Conservation (phyloP, 331 rosid genomes). For the Malus hybrid region DNA sequence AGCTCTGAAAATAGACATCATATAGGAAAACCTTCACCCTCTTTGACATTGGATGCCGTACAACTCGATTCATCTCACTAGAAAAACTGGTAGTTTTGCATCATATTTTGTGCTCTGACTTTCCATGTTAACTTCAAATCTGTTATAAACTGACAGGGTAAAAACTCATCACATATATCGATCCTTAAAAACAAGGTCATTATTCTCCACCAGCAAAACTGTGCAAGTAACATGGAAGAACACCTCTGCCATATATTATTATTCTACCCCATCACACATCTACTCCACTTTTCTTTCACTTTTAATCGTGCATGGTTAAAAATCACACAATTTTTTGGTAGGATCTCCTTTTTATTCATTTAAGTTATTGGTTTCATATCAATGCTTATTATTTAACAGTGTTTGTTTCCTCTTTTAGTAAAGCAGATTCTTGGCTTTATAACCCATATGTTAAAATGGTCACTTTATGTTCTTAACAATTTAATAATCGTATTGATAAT, state of each 20-base stretch:
- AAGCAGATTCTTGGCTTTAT: conserved; percentile 26
- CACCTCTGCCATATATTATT: background rate
- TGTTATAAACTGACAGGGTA: background rate
- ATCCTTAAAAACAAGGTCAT: background rate
- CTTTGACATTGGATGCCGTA: no score
- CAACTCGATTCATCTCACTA: background rate
- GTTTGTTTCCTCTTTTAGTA: conserved; percentile 26
- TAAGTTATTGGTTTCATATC: conserved; percentile 27
- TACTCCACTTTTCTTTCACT: background rate
- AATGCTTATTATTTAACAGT: conserved; percentile 11
- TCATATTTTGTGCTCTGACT: no score
- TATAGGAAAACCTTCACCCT: background rate
- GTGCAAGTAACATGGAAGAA: no score
- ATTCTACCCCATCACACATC: background rate
- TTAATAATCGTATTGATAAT: no score
- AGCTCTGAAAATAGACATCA: no score
- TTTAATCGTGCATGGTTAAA: conserved; percentile 15
- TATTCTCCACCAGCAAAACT: no score
- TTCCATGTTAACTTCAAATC: background rate
- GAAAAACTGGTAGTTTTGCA: no score
- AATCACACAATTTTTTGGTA: background rate
- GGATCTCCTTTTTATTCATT: background rate
- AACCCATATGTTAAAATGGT: background rate
- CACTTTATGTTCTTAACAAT: background rate
- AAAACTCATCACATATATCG: background rate